A percentile compares a stretch with the other conserved stretches of the same genome.
Evolutionary conservation across 805 yeast genomes (phyloP).

Genomic region (Wickerhamomyces mucosus): DNA sequence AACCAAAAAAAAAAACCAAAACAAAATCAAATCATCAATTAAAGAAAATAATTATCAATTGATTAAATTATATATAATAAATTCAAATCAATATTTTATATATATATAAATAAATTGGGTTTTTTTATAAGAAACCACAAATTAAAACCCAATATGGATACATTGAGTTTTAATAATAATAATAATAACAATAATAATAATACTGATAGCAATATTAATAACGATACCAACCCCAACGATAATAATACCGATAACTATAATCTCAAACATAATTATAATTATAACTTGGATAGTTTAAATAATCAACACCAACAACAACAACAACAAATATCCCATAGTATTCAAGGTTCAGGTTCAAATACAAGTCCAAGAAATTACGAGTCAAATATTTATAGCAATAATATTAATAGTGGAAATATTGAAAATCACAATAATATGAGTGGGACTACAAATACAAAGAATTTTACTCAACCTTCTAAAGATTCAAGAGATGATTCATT

Average conservation of each 20-base stretch:
- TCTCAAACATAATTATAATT: no score
- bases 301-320: constrained; percentile 1
- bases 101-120: no score
- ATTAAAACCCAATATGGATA: constrained; percentile 8
- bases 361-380: constrained; percentile 13
- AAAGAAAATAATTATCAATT: no score
- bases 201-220: constrained; percentile 1
- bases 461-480: not conserved
- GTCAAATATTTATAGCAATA: constrained; percentile 1
- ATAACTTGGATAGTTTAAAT: no score
- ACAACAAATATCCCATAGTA: not conserved
- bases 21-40: not conserved
- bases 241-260: no score
- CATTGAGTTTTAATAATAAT: constrained; percentile 8
- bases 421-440: constrained; percentile 1
- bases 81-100: no score
- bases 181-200: constrained; percentile 1
- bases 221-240: no score
- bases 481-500: constrained; percentile 1
- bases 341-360: constrained; percentile 1
- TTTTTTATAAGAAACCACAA: not conserved
- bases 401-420: not conserved
- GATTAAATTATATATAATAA: no score
- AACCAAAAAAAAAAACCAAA: constrained; percentile 1
- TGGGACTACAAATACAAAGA: no score